phyloP scores from a whole-genome alignment of 2,329 filamentous ascomycete genomes.

The Sclerotinia sclerotiorum region DNA sequence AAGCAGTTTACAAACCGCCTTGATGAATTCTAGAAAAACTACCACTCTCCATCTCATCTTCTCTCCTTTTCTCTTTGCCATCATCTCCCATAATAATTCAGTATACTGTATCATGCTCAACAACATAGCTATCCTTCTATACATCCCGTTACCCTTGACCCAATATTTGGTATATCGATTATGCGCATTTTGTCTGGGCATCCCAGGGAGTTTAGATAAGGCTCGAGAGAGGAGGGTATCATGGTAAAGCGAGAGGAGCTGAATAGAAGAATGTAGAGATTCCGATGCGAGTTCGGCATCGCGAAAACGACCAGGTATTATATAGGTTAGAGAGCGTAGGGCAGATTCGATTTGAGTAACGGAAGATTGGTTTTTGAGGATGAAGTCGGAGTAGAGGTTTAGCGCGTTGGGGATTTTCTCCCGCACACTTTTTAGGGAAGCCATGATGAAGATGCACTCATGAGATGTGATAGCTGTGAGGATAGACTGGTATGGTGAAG shows the following conservation, averaged over 20 bases:
- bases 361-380: constrained; percentile 89
- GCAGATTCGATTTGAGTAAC: constrained; percentile 95
- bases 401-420: constrained; percentile 47
- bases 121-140: constrained; percentile 76
- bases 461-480: not conserved
- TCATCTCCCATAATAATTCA: constrained; percentile 96
- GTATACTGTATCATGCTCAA: constrained; percentile 93
- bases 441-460: constrained; percentile 20
- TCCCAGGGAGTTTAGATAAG: constrained; percentile 56
- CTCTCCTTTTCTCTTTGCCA: constrained; percentile 80
- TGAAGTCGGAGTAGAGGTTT: constrained; percentile 80
- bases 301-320: constrained; percentile 86
- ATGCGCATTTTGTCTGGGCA: constrained; percentile 53
- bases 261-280: constrained; percentile 82
- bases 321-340: constrained; percentile 88
- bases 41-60: constrained; percentile 86
- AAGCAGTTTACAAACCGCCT: constrained; percentile 79
- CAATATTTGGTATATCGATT: constrained; percentile 67
- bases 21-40: constrained; percentile 79
- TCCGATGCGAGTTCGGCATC: constrained; percentile 96
- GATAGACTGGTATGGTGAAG: not conserved
- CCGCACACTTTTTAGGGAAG: constrained; percentile 26
- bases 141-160: constrained; percentile 64
- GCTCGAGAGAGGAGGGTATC: constrained; percentile 76
- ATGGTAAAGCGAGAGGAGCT: constrained; percentile 90